Evolutionary conservation across 352 stramenopile genomes (phyloP).

Genomic region (Halophytophthora batemanensis): DNA sequence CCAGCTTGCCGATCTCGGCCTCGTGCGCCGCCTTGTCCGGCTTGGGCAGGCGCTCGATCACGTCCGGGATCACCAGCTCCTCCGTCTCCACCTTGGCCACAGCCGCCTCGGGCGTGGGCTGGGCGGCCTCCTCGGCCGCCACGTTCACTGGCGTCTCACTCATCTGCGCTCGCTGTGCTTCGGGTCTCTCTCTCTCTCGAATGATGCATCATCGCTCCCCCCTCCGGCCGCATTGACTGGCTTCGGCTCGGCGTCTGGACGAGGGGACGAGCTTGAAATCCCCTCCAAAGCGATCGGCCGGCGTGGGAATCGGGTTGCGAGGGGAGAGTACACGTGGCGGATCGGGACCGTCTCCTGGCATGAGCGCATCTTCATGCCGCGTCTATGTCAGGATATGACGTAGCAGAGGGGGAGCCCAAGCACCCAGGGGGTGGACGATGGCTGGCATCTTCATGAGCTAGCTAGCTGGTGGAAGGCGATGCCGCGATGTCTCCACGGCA

Average conservation of each 20-base stretch:
- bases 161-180: not conserved
- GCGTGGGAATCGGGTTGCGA: not conserved
- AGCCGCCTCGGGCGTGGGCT: constrained; percentile 1
- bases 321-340: constrained; percentile 9
- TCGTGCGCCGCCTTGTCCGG: constrained; percentile 91
- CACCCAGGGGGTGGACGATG: too few species aligned
- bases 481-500: too few species aligned
- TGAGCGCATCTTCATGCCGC: too few species aligned
- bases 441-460: too few species aligned
- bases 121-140: not conserved
- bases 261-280: not conserved
- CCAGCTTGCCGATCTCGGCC: constrained; percentile 77
- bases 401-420: too few species aligned
- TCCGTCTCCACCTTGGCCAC: constrained; percentile 13
- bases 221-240: not conserved
- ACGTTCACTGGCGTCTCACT: not conserved
- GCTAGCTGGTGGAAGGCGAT: too few species aligned
- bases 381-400: too few species aligned
- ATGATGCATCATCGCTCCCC: not conserved
- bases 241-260: not conserved
- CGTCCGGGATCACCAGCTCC: constrained; percentile 60
- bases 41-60: constrained; percentile 81
- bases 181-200: constrained; percentile 6
- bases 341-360: not conserved
- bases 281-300: not conserved